Evolutionary conservation across 768 basidiomycete genomes (phyloP).

Genomic region (Mycena pura): DNA sequence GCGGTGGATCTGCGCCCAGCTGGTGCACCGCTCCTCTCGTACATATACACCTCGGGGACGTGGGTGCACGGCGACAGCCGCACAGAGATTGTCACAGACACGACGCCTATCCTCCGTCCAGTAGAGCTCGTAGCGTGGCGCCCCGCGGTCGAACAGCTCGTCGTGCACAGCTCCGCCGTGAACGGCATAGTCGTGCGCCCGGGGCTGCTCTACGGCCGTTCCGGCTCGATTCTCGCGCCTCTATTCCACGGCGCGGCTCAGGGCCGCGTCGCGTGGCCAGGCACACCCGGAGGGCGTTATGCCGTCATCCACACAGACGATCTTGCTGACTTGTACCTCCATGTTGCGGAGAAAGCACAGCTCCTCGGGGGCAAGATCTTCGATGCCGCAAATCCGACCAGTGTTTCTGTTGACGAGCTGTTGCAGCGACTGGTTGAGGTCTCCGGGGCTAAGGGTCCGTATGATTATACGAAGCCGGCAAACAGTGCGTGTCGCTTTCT

Average conservation of each 20-base stretch:
- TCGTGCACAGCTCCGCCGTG: conserved; percentile 35
- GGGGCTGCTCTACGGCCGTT: conserved; percentile 48
- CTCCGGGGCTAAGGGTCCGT: conserved; percentile 44
- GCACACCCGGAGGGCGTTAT: conserved; percentile 24
- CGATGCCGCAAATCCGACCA: conserved; percentile 45
- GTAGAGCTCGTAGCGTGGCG: conserved; percentile 41
- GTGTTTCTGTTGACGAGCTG: conserved; percentile 49
- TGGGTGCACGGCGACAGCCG: conserved; percentile 52
- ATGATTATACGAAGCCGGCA: conserved; percentile 38
- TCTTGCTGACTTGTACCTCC: conserved; percentile 50
- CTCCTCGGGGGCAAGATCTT: conserved; percentile 47
- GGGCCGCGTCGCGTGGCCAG: conserved; percentile 32
- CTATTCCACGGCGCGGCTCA: conserved; percentile 40
- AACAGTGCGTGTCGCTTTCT: conserved; percentile 48
- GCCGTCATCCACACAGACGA: conserved; percentile 52
- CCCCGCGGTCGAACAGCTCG: conserved; percentile 39
- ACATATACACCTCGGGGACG: conserved; percentile 53
- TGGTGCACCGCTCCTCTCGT: conserved; percentile 45
- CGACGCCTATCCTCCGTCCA: conserved; percentile 37
- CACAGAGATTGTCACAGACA: conserved; percentile 39
- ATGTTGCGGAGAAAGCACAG: conserved; percentile 45
- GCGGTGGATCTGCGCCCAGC: conserved; percentile 34
- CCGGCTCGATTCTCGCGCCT: conserved; percentile 41
- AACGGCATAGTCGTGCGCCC: conserved; percentile 56
- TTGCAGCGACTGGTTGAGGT: conserved; percentile 44